Evolutionary conservation across 306 rosid species (phyloP), one percentile per base, ranked within the genome.

Genomic region (Carpinus fangiana): DNA sequence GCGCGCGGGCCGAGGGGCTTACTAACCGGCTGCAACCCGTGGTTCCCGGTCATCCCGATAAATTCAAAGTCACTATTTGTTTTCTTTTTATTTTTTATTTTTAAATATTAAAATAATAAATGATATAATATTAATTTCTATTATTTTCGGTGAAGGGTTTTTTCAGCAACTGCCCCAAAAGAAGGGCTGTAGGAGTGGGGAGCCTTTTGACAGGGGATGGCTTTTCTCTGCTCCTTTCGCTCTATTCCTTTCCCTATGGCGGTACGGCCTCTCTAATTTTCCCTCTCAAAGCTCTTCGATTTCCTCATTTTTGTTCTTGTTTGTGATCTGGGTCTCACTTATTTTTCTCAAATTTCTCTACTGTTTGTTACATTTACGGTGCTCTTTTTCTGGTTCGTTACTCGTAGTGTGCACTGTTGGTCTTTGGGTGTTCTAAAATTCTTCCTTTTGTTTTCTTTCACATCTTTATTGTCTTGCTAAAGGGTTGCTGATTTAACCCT

Each of bases 21-120:
- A 78, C 66, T 75, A 56, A 88, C 86, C 89, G 85, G 88, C 84
- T 79, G 77, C 82, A 78, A 45, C 83, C 87, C 86, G 80, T 71
- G 65, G 76, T 70, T 81, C 18, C 90, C 90, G 72, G 91, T 90
- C 76, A 79, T 51, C 83, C 70, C 55, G 26, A 26, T 55, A 54
- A 56, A 48, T 80, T 56, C 69, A 75, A 68, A 75, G 75, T 74
- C 43, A n/a, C 62, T 54, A 51, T 59, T 9, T 9, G 26, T 60
- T 62, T 18, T 4, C 16, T 4, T 2, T 67, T 74, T 21, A 28
- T 31, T 2, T 31, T 60, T 23, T 23, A 4, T 61, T 28, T 23
- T n/a, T 13, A 41, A 3, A 34, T 76, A 53, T 7, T n/a, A 74
- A 60, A 71, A n/a, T 75, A n/a, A n/a, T 48, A 48, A 48, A 48